These are phyloP conservation scores for Penicillium ucsense DNA, from an alignment of 495 filamentous ascomycete genomes.

Conservation along the genomic window DNA sequence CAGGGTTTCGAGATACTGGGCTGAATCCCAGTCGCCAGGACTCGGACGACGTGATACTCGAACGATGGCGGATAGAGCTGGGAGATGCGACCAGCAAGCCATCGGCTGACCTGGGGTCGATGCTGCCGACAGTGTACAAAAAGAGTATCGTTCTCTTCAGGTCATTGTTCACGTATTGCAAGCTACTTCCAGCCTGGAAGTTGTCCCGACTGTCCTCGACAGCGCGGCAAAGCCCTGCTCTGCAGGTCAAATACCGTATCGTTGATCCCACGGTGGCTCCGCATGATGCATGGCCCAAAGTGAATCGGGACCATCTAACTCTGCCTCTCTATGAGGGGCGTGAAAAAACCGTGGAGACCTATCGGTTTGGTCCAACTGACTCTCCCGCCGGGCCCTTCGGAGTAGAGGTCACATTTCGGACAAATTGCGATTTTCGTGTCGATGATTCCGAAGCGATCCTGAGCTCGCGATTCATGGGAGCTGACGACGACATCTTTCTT, in stretches of 20 bases:
- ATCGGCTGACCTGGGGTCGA: slow-evolving; percentile 53
- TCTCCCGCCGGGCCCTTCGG: slow-evolving; percentile 79
- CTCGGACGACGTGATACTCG: slow-evolving; percentile 65
- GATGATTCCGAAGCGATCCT: slow-evolving; percentile 84
- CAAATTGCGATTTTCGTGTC: slow-evolving; percentile 79
- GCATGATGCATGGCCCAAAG: slow-evolving; percentile 23
- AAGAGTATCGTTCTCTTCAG: slow-evolving; percentile 90
- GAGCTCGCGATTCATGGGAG: slow-evolving; percentile 91
- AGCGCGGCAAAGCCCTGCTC: slow-evolving; percentile 49
- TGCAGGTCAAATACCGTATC: slow-evolving; percentile 71
- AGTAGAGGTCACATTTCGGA: slow-evolving; percentile 72
- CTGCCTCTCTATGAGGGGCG: slow-evolving; percentile 60
- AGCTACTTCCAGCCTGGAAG: slow-evolving; percentile 81
- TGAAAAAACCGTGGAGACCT: slow-evolving; percentile 60
- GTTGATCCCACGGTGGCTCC: slow-evolving; percentile 44
- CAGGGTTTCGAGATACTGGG: slow-evolving; percentile 40
- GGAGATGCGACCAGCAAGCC: slow-evolving; percentile 45
- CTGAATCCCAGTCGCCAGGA: slow-evolving; percentile 22
- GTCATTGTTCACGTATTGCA: slow-evolving; percentile 76
- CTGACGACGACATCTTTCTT: slow-evolving; percentile 78
- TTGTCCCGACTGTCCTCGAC: slow-evolving; percentile 66
- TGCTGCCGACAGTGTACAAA: slow-evolving; percentile 87
- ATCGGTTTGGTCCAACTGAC: slow-evolving; percentile 68
- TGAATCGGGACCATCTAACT: slow-evolving; percentile 50
- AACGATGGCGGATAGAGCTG: slow-evolving; percentile 82